A percentile compares a stretch with the other conserved stretches of the same genome.
Conservation (phyloP, 176 grass and related monocot genomes). For the Aechmea fasciata region DNA sequence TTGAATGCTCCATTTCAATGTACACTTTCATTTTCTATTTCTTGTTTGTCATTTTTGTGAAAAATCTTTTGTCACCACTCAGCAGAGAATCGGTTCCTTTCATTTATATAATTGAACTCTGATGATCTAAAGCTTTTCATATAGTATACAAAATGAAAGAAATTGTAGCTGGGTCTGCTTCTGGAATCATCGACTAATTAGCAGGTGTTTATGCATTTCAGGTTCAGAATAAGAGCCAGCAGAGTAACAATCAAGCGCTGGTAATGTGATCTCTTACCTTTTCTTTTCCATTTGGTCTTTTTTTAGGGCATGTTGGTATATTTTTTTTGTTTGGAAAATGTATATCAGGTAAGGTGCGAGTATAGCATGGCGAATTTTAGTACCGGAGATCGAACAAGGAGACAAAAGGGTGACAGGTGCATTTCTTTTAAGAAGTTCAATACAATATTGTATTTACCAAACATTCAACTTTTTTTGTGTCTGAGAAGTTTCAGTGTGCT, state of each 20-base stretch:
- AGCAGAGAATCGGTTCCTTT: background rate
- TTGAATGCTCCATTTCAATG: no score
- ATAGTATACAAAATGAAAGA: background rate
- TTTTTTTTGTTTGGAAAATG: constrained; percentile 13
- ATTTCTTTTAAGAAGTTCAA: constrained; percentile 7
- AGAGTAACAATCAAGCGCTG: constrained; percentile 58
- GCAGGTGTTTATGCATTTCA: constrained; percentile 19
- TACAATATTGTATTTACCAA: background rate
- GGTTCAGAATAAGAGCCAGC: constrained; percentile 78
- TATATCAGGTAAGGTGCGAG: constrained; percentile 80
- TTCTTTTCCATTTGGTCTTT: background rate
- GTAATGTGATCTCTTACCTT: constrained; percentile 26
- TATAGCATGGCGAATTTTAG: constrained; percentile 99
- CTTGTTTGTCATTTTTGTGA: no score
- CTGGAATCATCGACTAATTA: background rate
- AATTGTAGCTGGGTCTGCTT: background rate
- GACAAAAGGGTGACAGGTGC: constrained; percentile 82
- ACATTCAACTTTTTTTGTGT: background rate
- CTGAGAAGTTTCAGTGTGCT: background rate
- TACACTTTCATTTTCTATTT: no score
- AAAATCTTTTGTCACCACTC: no score
- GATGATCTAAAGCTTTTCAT: background rate
- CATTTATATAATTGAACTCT: background rate
- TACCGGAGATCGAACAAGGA: constrained; percentile 87
- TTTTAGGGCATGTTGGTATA: background rate